Percentiles rank a stretch among this genome's conserved stretches.
Evolutionary conservation across 164 flowering plant genomes (phyloP).

Genomic region (Vitis rupestris): DNA sequence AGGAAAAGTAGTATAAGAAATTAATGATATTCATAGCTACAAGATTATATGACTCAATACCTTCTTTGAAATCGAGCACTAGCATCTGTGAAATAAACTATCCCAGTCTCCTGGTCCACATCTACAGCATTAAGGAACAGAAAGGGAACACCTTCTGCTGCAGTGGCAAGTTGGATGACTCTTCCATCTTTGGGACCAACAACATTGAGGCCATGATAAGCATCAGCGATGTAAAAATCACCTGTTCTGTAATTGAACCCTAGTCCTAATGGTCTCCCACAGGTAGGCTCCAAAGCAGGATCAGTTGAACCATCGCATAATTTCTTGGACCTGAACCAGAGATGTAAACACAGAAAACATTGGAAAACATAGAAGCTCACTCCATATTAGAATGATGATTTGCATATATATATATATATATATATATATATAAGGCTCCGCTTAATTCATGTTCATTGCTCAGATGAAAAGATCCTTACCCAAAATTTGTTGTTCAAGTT

Average conservation of each 20-base stretch:
- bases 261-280: slow-evolving; percentile 46
- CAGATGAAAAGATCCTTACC: too few species aligned
- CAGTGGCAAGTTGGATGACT: slow-evolving; percentile 21
- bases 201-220: slow-evolving; percentile 32
- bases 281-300: slow-evolving; percentile 13
- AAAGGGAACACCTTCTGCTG: slow-evolving; percentile 28
- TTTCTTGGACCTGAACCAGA: background rate
- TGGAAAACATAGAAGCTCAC: too few species aligned
- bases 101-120: slow-evolving; percentile 27
- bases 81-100: slow-evolving; percentile 48
- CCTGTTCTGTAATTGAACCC: slow-evolving; percentile 29
- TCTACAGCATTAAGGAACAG: slow-evolving; percentile 31
- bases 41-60: slow-evolving; percentile 16
- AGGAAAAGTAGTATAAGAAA: too few species aligned
- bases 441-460: too few species aligned
- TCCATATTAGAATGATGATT: too few species aligned
- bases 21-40: too few species aligned
- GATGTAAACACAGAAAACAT: too few species aligned
- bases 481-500: too few species aligned
- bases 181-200: slow-evolving; percentile 33
- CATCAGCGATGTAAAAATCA: slow-evolving; percentile 44
- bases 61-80: slow-evolving; percentile 40
- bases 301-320: slow-evolving; percentile 28
- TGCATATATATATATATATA: too few species aligned
- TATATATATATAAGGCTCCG: too few species aligned